phyloP scores from a whole-genome alignment of 805 yeast species.

The Lipomyces spencermartinsiae region DNA sequence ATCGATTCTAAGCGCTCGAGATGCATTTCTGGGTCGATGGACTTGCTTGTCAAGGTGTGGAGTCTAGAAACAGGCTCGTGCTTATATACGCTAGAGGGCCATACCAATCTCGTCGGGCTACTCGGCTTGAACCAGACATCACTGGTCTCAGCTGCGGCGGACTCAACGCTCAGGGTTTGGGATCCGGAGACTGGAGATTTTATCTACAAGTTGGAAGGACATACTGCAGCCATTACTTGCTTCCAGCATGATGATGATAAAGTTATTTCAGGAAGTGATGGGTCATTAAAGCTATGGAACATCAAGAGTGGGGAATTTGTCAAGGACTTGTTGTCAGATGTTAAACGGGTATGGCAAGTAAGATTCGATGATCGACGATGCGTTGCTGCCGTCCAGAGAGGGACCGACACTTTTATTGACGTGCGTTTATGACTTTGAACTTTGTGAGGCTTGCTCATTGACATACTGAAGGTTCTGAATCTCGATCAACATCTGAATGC shows the following conservation, averaged over 20 bases:
- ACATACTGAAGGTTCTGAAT: too few species aligned
- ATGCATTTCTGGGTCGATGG: conserved; percentile 92
- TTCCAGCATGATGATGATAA: conserved; percentile 86
- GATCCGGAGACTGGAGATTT: conserved; percentile 74
- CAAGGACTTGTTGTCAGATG: conserved; percentile 71
- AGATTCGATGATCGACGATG: conserved; percentile 82
- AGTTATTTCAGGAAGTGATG: conserved; percentile 87
- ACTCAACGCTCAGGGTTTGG: conserved; percentile 90
- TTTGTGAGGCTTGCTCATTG: too few species aligned
- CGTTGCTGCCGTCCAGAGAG: conserved; percentile 87
- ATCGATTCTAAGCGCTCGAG: conserved; percentile 75
- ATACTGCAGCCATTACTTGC: conserved; percentile 87
- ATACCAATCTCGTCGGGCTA: conserved; percentile 86
- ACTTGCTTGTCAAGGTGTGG: conserved; percentile 88
- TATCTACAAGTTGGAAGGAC: conserved; percentile 75
- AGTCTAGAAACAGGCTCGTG: conserved; percentile 77
- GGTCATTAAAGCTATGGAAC: conserved; percentile 88
- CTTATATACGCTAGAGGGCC: conserved; percentile 78
- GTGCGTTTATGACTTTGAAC: too few species aligned
- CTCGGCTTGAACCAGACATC: conserved; percentile 76
- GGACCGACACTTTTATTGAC: conserved; percentile 76
- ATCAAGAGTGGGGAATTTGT: conserved; percentile 76
- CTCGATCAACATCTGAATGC: too few species aligned
- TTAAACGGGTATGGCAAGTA: conserved; percentile 94
- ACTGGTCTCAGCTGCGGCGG: conserved; percentile 95